Evolutionary conservation across 257 asterid genomes (phyloP), one percentile per base, ranked within the genome.

Genomic region (Misopates orontium): DNA sequence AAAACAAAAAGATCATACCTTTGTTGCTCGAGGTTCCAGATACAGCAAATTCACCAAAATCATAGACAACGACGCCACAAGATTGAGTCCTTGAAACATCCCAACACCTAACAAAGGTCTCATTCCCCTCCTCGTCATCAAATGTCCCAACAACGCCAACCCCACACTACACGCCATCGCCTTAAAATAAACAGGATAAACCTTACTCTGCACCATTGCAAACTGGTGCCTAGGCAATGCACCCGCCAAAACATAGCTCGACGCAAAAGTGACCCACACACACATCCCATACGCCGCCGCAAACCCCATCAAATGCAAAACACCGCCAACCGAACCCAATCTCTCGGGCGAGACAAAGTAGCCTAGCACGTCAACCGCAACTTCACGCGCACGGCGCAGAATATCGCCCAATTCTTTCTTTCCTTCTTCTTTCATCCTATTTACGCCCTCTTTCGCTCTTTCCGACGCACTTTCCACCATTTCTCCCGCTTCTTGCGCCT

Each of bases 151-250:
- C 65, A 89, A 56, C 0, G 90, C 81, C 49, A 69, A 6, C 25
- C 86, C 97, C 41, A 90, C 70, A 23, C 84, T 42, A 67, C 36
- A 81, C 52, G 83, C 89, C 98, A 85, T 78, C 16, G 84, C 85
- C 83, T 64, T 83, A 64, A 93, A 93, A 66, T 93, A 93, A 45
- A 77, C 82, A 0, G 88, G 95, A 64, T 89, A 93, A 3, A 90
- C 75, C 86, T 78, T 84, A 70, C 90, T 87, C 73, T 93, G 98
- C 60, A 83, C 84, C 56, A 73, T 15, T 0, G 84, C 94, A 64
- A 85, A 90, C 76, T 87, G 98, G 15, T 81, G 87, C 80, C 86
- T 78, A 0, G 96, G 85, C 86, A 93, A 25, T 8, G 82, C 82
- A 20, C 62, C 60, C 0, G 97, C 88, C 53, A 87, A 44, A 1